Base-by-base conservation (phyloP, 2,329 filamentous ascomycete species). In the Metarhizium rileyi region DNA sequence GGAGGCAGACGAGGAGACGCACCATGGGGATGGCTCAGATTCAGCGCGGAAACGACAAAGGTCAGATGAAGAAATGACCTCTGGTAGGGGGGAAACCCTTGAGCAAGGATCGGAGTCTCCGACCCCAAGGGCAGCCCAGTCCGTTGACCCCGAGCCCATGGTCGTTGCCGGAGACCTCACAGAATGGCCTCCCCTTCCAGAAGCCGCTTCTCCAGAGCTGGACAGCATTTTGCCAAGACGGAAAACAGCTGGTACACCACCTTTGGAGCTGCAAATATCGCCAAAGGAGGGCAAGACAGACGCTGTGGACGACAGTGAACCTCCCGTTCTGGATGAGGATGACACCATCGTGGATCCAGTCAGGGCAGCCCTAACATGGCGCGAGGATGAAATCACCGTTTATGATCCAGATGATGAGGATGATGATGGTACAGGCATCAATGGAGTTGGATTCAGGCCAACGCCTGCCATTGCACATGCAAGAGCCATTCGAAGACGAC, bases 381-480 rank as follows among this genome's bases (percentile, higher is more conserved):
- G 80, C 57, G 79, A 83, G 55, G 76, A 84, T 56, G 81, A 84
- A 59, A 84, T 85, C 52, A 84, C 81, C 2, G 71, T 83, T 26
- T 81, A 84, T 61, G 77, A 83, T 56, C 77, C 80, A 0, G 70
- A 80, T 38, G 81, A 84, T 59, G 73, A 77, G 53, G 81, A 85
- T 54, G 81, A 85, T 57, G 81, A 85, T 58, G 81, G 81, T 46
- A 78, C 76, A 3, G 81, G 81, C 22, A 79, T 85, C 58, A 84
- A 85, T 60, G 81, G 81, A 5, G 79, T 85, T 52, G 81, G 81
- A 1, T 85, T 84, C 66, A 79, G 74, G 57, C 81, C 81, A 2
- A 83, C 80, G 0, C 71, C 80, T 5, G 79, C 78, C 20, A 70
- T 83, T 42, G 80, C 80, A 6, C 73, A 79, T 50, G 74, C 75